Evolutionary conservation across 345 rosid genomes (phyloP).

Genomic region (Gossypium raimondii): DNA sequence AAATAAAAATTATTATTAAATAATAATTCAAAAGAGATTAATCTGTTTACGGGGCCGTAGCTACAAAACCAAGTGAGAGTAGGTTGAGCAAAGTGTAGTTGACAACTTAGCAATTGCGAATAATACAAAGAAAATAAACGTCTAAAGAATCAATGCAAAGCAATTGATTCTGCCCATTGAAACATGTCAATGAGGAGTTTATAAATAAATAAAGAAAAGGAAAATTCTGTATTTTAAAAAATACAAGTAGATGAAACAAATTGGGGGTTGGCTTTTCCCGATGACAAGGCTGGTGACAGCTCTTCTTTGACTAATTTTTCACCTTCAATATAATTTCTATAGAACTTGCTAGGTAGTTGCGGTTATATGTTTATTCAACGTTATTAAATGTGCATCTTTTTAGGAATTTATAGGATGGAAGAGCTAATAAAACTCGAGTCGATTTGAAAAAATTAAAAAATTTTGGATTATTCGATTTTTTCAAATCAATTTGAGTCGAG

Average conservation of each 20-base stretch:
- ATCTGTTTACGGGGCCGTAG: no score
- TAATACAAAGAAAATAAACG: not conserved
- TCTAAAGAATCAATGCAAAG: not conserved
- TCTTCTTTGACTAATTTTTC: not conserved
- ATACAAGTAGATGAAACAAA: not conserved
- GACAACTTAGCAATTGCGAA: not conserved
- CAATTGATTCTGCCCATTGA: not conserved
- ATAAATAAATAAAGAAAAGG: not conserved
- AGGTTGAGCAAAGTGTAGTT: not conserved
- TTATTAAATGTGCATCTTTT: not conserved
- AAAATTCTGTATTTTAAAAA: no score
- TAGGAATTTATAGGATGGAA: not conserved
- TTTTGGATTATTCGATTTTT: no score
- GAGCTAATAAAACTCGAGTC: no score
- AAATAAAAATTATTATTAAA: no score
- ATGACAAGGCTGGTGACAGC: not conserved
- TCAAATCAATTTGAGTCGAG: rapidly evolving
- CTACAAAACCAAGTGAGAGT: no score
- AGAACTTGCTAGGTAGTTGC: not conserved
- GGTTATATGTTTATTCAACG: not conserved
- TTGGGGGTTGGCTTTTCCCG: not conserved
- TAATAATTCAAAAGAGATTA: no score
- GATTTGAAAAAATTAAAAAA: no score
- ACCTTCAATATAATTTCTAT: not conserved
- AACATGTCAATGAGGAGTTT: not conserved